A percentile compares a stretch with the other conserved stretches of the same genome.
Conservation (phyloP, 306 rosid species). For the Hippophae rhamnoides region DNA sequence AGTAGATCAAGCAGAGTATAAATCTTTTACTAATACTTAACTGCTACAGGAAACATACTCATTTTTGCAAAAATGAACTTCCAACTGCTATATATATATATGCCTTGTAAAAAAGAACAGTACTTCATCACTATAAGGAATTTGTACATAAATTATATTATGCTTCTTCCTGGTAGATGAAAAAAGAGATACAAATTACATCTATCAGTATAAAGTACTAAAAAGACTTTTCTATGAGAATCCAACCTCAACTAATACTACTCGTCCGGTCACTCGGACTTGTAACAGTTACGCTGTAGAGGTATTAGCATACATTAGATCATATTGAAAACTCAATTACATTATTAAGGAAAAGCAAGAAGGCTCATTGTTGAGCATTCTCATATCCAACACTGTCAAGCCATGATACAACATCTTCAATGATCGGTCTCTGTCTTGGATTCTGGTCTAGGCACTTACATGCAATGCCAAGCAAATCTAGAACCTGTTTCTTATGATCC, state of each 20-base stretch:
- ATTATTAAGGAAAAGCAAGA: conserved; percentile 6
- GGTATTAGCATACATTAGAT: conserved; percentile 20
- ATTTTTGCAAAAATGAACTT: too few relatives aligned
- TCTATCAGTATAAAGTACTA: conserved; percentile 23
- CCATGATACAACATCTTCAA: conserved; percentile 58
- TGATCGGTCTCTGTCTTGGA: conserved; percentile 70
- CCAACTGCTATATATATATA: too few relatives aligned
- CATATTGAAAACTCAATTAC: conserved; percentile 20
- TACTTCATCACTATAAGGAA: too few relatives aligned
- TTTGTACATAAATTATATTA: neutral
- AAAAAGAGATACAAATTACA: conserved; percentile 27
- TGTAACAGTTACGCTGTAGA: conserved; percentile 32
- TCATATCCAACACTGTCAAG: conserved; percentile 50
- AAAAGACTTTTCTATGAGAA: conserved; percentile 8
- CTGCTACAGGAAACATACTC: too few relatives aligned
- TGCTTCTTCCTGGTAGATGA: conserved; percentile 16
- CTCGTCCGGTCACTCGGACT: neutral
- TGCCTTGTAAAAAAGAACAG: too few relatives aligned
- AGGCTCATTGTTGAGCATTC: conserved; percentile 23
- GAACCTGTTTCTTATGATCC: conserved; percentile 47
- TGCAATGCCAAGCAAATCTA: conserved; percentile 51
- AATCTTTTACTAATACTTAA: too few relatives aligned
- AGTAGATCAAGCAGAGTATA: too few relatives aligned
- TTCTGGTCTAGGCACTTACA: conserved; percentile 56
- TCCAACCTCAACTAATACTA: conserved; percentile 15